These are phyloP conservation scores for Neoscytalidium dimidiatum DNA, from an alignment of 2,329 filamentous ascomycete genomes.

Conservation along the genomic window DNA sequence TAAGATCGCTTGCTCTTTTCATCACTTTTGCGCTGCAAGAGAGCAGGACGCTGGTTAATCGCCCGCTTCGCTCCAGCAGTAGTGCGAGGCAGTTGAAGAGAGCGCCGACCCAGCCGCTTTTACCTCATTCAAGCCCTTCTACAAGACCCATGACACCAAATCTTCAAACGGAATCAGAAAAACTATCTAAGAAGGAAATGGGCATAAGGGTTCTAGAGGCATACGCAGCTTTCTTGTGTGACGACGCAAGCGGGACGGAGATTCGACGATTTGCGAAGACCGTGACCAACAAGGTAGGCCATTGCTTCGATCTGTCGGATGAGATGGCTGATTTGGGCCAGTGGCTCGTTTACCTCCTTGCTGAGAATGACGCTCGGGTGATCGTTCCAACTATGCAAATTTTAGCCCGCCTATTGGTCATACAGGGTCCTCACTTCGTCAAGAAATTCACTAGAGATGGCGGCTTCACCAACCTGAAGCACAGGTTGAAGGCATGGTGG, in stretches of 20 bases:
- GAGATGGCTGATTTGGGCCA: slow-evolving; percentile 39
- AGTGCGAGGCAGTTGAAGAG: slow-evolving; percentile 34
- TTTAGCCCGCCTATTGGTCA: slow-evolving; percentile 77
- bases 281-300: slow-evolving; percentile 84
- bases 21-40: slow-evolving; percentile 89
- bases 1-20: slow-evolving; percentile 85
- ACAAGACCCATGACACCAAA: slow-evolving; percentile 35
- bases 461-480: slow-evolving; percentile 83
- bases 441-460: slow-evolving; percentile 87
- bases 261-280: slow-evolving; percentile 90
- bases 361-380: slow-evolving; percentile 81
- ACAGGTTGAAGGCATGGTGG: slow-evolving; percentile 86
- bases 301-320: slow-evolving; percentile 29
- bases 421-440: slow-evolving; percentile 78
- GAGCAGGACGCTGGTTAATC: slow-evolving; percentile 44
- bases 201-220: slow-evolving; percentile 75
- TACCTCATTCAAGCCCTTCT: slow-evolving; percentile 29
- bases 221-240: slow-evolving; percentile 77
- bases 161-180: slow-evolving; percentile 21
- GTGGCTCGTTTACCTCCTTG: slow-evolving; percentile 91
- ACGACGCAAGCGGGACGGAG: slow-evolving; percentile 65
- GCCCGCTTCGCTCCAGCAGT: slow-evolving; percentile 35
- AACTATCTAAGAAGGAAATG: slow-evolving; percentile 65
- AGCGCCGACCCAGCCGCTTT: slow-evolving; percentile 19
- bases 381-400: slow-evolving; percentile 81